phyloP scores from a whole-genome alignment of 352 stramenopile genomes.

The Globisporangium lucens region DNA sequence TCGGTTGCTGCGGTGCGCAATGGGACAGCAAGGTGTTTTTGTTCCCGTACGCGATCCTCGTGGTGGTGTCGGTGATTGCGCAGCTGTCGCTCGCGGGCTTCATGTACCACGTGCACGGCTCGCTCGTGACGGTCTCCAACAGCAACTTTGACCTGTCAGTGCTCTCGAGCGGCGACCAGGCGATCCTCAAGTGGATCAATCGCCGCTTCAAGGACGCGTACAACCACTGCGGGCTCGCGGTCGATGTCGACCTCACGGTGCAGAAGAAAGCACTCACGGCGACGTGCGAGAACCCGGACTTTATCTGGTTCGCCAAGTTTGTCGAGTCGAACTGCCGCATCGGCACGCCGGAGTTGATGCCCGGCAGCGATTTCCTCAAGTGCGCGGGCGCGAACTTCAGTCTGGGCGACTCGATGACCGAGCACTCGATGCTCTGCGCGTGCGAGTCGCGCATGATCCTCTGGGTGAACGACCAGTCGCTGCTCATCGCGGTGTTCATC shows the following conservation, averaged over 20 bases:
- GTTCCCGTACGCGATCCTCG: slow-evolving; percentile 78
- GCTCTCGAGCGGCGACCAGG: slow-evolving; percentile 49
- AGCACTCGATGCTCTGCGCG: slow-evolving; percentile 81
- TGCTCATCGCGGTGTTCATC: slow-evolving; percentile 75
- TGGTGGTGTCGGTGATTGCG: slow-evolving; percentile 73
- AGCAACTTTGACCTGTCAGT: slow-evolving; percentile 72
- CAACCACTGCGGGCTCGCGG: slow-evolving; percentile 57
- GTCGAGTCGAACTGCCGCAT: slow-evolving; percentile 73
- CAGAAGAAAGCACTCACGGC: slow-evolving; percentile 38
- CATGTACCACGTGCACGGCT: slow-evolving; percentile 78
- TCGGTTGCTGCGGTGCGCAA: slow-evolving; percentile 80
- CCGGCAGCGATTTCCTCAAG: slow-evolving; percentile 62
- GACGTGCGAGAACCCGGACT: slow-evolving; percentile 53
- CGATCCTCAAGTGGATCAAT: slow-evolving; percentile 77
- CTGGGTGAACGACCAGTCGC: slow-evolving; percentile 79
- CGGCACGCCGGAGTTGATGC: slow-evolving; percentile 41
- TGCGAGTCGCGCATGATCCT: slow-evolving; percentile 78
- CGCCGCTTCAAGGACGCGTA: slow-evolving; percentile 75
- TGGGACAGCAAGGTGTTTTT: slow-evolving; percentile 87
- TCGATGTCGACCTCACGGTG: slow-evolving; percentile 60
- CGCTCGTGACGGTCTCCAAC: slow-evolving; percentile 54
- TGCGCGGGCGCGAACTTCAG: slow-evolving; percentile 65
- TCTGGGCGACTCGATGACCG: slow-evolving; percentile 56
- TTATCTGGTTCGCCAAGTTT: slow-evolving; percentile 73
- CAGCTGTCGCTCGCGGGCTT: slow-evolving; percentile 77